Evolutionary conservation across 805 yeast species (phyloP), one percentile per base, ranked within the genome.

Genomic region (Wickerhamiella dianesei): DNA sequence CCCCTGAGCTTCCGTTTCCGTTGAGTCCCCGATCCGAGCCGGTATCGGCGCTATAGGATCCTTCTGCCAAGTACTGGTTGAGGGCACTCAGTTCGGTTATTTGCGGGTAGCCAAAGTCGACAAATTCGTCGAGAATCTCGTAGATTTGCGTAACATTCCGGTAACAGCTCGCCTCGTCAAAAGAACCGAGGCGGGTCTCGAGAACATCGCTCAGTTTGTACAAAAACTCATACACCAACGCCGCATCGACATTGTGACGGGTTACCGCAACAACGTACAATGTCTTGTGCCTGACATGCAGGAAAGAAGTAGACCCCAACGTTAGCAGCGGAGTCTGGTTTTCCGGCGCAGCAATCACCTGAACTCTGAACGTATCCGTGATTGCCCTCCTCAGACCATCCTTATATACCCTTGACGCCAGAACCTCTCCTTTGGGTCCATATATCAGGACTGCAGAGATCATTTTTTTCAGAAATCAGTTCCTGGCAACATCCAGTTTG

Each of bases 211-310:
- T 74, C 20, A 89, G 66, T 49, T 74, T 73, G 64, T 77, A 77
- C 19, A 89, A 65, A 57, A 82, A 84, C 66, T 89, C 96, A 59
- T 87, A 75, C 1, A 88, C 75, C 3, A 77, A 62, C 1, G 87
- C 76, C 32, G 88, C 87, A 60, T 89, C 96, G 35, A 80, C 84
- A 59, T 89, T 92, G 40, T 86, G 80, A 51, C 96, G 73, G 1
- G 94, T 77, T n/a, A 88, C 87, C 0, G 88, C 94, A 9, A 88
- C 94, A 6, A 86, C 56, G 82, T 94, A 92, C 14, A 89, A 56
- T 44, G 72, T 67, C 13, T 71, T 69, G 48, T 69, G 68, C 53
- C 75, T 76, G 43, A 84, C 79, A 58, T 86, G 88, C 46, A 86
- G 72, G 59, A 89, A 92, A 0, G 95, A 81, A 0, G 97, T 92